phyloP scores from a whole-genome alignment of 164 flowering plant genomes.

The Vitis labrusca region DNA sequence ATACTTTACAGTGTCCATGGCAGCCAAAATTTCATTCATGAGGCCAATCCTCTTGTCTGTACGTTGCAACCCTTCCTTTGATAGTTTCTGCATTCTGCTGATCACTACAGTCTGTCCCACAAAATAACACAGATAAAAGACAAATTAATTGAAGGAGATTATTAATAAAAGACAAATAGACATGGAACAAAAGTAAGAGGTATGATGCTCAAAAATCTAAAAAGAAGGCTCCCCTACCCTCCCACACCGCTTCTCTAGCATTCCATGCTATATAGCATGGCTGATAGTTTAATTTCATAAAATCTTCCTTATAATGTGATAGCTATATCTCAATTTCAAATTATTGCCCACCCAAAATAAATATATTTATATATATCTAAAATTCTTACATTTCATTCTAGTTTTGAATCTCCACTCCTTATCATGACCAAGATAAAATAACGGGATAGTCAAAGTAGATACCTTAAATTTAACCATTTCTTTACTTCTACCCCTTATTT shows the following conservation, averaged over 20 bases:
- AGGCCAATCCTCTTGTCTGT: constrained; percentile 98
- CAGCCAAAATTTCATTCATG: constrained; percentile 97
- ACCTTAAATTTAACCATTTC: no score
- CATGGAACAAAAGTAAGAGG: neutral
- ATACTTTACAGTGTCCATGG: constrained; percentile 99
- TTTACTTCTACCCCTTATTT: no score
- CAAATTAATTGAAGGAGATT: neutral
- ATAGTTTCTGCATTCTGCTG: constrained; percentile 75
- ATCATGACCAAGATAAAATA: neutral
- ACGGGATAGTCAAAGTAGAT: no score
- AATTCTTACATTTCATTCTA: no score
- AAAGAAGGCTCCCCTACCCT: neutral
- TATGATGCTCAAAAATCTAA: neutral
- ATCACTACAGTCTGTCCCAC: constrained; percentile 70
- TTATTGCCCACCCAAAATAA: neutral
- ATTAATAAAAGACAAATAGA: neutral
- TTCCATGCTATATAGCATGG: neutral
- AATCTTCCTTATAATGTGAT: neutral
- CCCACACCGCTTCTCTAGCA: neutral
- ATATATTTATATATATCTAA: no score
- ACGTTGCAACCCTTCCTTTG: constrained; percentile 96
- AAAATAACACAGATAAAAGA: constrained; percentile 4
- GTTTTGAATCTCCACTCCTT: neutral
- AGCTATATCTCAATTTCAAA: neutral
- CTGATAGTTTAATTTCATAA: neutral